phyloP scores from a whole-genome alignment of 345 rosid genomes.

The Eucalyptus polyanthemos region DNA sequence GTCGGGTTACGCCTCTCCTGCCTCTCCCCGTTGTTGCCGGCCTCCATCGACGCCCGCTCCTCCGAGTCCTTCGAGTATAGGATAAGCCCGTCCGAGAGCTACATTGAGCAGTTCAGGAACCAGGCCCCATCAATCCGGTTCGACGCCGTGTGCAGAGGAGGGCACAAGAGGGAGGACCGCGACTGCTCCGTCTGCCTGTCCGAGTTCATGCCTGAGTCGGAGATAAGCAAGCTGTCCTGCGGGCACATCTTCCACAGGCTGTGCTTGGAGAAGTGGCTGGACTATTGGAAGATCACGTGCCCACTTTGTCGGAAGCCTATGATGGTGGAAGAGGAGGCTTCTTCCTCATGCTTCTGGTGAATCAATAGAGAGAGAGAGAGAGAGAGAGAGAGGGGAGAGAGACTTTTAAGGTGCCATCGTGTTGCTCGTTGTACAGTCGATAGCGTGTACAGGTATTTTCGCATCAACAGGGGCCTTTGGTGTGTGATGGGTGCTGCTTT shows the following conservation, averaged over 20 bases:
- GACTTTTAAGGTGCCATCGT: not conserved
- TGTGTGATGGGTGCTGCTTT: not conserved
- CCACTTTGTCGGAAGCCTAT: slow-evolving; percentile 4
- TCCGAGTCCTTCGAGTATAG: slow-evolving; percentile 15
- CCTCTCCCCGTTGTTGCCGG: slow-evolving; percentile 4
- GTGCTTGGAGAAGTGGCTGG: slow-evolving; percentile 10
- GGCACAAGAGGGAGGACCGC: not conserved
- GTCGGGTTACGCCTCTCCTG: slow-evolving; percentile 49
- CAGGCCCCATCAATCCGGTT: slow-evolving; percentile 41
- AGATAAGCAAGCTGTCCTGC: slow-evolving; percentile 1
- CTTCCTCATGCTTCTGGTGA: not conserved
- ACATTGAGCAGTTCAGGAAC: slow-evolving; percentile 56
- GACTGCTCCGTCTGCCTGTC: slow-evolving; percentile 9
- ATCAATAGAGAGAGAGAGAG: not conserved
- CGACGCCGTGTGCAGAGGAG: slow-evolving; percentile 15
- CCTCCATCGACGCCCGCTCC: slow-evolving; percentile 6
- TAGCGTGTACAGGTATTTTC: not conserved
- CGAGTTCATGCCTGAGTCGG: slow-evolving; percentile 1
- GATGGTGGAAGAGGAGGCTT: slow-evolving; percentile 2
- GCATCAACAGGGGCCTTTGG: not conserved
- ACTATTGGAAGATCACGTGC: slow-evolving; percentile 9
- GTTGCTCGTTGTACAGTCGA: not conserved
- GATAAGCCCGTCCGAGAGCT: slow-evolving; percentile 22
- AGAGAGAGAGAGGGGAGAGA: not conserved
- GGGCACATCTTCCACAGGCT: slow-evolving; percentile 4